Evolutionary conservation across 257 asterid species (phyloP).

Genomic region (Capsicum baccatum): DNA sequence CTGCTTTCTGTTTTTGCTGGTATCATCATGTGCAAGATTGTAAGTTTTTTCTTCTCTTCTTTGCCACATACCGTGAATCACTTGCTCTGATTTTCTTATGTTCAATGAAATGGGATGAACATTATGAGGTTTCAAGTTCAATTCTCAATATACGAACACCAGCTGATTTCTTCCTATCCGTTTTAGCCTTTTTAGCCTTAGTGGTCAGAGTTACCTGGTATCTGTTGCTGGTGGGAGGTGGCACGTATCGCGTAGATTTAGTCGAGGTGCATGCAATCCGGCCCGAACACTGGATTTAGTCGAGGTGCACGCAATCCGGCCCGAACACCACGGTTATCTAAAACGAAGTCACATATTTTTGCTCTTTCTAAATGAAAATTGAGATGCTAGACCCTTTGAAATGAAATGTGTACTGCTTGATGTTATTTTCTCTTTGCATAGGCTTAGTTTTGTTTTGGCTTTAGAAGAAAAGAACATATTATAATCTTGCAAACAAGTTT

Average conservation of each 20-base stretch:
- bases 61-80: background rate
- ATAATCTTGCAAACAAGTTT: background rate
- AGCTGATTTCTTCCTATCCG: too few relatives aligned
- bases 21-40: slow-evolving; percentile 82
- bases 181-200: too few relatives aligned
- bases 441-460: background rate
- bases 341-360: background rate
- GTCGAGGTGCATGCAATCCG: too few relatives aligned
- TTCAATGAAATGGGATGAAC: too few relatives aligned
- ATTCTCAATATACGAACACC: too few relatives aligned
- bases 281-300: too few relatives aligned
- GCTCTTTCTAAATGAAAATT: background rate
- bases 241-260: too few relatives aligned
- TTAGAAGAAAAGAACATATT: background rate
- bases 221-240: too few relatives aligned
- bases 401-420: background rate
- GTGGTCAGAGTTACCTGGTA: too few relatives aligned
- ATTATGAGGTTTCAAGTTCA: too few relatives aligned
- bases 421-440: background rate
- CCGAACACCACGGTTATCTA: too few relatives aligned
- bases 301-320: too few relatives aligned
- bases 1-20: slow-evolving; percentile 64
- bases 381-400: background rate
- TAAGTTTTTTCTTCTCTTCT: slow-evolving; percentile 42
- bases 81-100: background rate